Evolutionary conservation across 495 filamentous ascomycete genomes (phyloP), one percentile per base, ranked within the genome.

Genomic region (Parachaetomium inaequale): DNA sequence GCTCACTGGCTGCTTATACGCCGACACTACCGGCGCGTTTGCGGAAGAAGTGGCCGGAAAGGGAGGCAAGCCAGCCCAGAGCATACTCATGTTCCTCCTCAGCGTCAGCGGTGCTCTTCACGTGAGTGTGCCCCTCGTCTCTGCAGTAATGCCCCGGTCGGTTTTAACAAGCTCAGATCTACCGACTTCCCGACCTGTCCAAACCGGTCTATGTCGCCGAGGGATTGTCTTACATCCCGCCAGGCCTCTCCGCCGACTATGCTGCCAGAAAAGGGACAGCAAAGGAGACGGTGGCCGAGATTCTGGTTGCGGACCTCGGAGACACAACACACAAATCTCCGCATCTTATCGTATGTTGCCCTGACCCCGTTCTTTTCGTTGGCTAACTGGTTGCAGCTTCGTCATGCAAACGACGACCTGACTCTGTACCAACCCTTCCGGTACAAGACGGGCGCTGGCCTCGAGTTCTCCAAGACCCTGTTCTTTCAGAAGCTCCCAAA

Each of bases 351-450:
- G 88, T 93, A 78, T 34, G 70, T 64, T 38, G 25, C 17, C 28
- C 23, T 2, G 2, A 21, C 36, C 21, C 40, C 43, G 1, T 29
- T 31, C 6, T 43, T 17, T 34, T 17, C 42, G 10, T 55, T 60
- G 61, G 53, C 64, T 68, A 42, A 66, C 14, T 15, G 31, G 34
- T 36, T 55, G 40, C 66, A 93, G 89, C 76, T 91, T 45, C 90
- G 93, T 31, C 88, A 90, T 45, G 80, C 81, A 12, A 87, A 83
- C 62, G 87, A 96, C 60, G 93, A 98, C 67, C 73, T 97, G 5
- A 85, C 86, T n/a, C 79, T 97, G 49, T 98, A 98, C 69, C 85
- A 90, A 70, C 91, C 93, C 0, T 92, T 87, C 70, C 78, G 81
- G 7, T 70, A 81, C 61, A 70, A 57, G 57, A 50, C 68, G 32